Evolutionary conservation across 2,329 filamentous ascomycete genomes (phyloP).

Genomic region (Plenodomus tracheiphilus): DNA sequence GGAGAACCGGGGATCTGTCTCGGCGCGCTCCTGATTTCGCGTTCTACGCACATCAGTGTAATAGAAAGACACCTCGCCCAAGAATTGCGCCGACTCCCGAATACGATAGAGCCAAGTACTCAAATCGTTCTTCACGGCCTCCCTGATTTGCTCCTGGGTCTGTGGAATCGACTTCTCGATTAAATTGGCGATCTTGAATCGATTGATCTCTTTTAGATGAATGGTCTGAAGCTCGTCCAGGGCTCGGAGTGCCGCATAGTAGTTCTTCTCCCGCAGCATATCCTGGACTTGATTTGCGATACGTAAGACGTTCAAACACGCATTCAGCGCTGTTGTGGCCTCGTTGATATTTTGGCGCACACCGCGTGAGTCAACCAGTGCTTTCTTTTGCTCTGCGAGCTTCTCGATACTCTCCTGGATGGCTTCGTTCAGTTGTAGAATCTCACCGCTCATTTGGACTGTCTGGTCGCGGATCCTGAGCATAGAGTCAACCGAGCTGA

Average conservation of each 20-base stretch:
- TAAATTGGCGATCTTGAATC: conserved; percentile 92
- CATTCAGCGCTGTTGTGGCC: conserved; percentile 81
- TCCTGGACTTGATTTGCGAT: conserved; percentile 95
- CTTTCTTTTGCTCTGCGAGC: conserved; percentile 90
- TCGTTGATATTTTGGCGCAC: conserved; percentile 96
- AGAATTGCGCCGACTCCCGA: conserved; percentile 90
- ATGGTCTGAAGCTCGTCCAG: conserved; percentile 96
- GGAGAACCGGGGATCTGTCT: conserved; percentile 72
- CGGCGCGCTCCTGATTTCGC: conserved; percentile 79
- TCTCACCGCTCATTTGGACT: conserved; percentile 84
- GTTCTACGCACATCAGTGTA: conserved; percentile 86
- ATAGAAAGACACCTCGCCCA: conserved; percentile 95
- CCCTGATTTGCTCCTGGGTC: conserved; percentile 89
- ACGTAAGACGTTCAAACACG: conserved; percentile 88
- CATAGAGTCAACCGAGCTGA: conserved; percentile 91
- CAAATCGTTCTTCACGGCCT: conserved; percentile 94
- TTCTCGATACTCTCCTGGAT: conserved; percentile 95
- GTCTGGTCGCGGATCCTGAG: conserved; percentile 90
- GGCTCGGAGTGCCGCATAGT: conserved; percentile 91
- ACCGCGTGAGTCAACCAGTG: conserved; percentile 86
- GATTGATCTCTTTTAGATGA: conserved; percentile 89
- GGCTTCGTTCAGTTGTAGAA: conserved; percentile 87
- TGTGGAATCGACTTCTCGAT: conserved; percentile 95
- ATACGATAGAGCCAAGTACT: conserved; percentile 97
- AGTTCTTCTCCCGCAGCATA: conserved; percentile 86